Percentiles rank a stretch among this genome's conserved stretches.
These are phyloP conservation scores for Auxenochlorella pyrenoidosa DNA, from an alignment of 139 green algal genomes.

Conservation along the genomic window DNA sequence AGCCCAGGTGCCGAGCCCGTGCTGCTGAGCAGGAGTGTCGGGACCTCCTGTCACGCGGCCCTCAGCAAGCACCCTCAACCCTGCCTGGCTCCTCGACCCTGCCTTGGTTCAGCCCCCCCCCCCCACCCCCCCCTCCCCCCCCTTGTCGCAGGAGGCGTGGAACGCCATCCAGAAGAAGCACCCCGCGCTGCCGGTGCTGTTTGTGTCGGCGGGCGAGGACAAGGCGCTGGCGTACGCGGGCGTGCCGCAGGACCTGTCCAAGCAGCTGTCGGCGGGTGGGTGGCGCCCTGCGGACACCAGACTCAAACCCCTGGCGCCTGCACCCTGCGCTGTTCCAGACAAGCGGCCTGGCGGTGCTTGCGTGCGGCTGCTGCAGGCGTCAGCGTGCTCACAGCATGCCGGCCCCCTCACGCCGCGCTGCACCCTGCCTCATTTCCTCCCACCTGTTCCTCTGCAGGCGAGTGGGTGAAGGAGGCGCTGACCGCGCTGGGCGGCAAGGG, in stretches of 20 bases:
- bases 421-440: too few species aligned
- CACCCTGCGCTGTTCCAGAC: too few species aligned
- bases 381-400: too few species aligned
- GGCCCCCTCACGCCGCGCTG: too few species aligned
- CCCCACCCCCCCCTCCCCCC: background rate
- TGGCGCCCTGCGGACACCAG: slow-evolving; percentile 17
- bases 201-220: slow-evolving; percentile 73
- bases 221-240: slow-evolving; percentile 80
- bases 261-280: slow-evolving; percentile 82
- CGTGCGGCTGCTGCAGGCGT: too few species aligned
- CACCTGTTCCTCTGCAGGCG: slow-evolving; percentile 68
- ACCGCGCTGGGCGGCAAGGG: slow-evolving; percentile 89
- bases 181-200: slow-evolving; percentile 65
- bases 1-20: background rate
- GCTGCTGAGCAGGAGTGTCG: too few species aligned
- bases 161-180: slow-evolving; percentile 67
- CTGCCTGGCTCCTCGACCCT: background rate
- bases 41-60: too few species aligned
- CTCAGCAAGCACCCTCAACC: too few species aligned
- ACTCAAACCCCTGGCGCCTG: too few species aligned
- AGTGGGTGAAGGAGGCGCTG: slow-evolving; percentile 63
- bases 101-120: background rate
- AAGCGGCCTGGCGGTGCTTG: too few species aligned
- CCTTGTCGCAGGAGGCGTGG: slow-evolving; percentile 61
- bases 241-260: slow-evolving; percentile 73